A percentile compares a stretch with the other conserved stretches of the same genome.
Conservation (phyloP, 2,329 filamentous ascomycete genomes). For the Fusarium longipes region DNA sequence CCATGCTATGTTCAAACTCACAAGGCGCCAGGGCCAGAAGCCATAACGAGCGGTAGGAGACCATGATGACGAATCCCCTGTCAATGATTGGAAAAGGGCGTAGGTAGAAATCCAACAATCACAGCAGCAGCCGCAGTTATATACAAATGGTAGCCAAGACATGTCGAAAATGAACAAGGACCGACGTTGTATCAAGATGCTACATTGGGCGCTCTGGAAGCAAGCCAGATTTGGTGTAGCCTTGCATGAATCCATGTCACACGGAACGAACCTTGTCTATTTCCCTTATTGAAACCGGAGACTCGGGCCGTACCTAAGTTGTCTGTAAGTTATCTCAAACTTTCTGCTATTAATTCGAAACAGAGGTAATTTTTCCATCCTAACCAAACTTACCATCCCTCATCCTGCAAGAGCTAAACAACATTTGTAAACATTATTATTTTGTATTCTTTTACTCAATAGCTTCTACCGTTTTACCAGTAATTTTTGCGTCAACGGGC, state of each 20-base stretch:
- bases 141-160: not conserved
- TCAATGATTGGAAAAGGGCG: not conserved
- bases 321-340: not conserved
- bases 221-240: not conserved
- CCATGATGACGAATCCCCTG: conserved; percentile 5
- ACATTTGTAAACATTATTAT: fast-evolving
- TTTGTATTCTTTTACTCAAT: fast-evolving
- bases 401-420: not conserved
- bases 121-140: not conserved
- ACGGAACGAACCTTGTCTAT: not conserved
- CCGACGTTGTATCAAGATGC: not conserved
- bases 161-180: not conserved
- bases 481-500: fast-evolving
- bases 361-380: too few relatives aligned
- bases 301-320: not conserved
- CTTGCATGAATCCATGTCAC: not conserved
- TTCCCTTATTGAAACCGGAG: not conserved
- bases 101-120: not conserved
- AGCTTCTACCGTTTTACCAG: not conserved
- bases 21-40: not conserved
- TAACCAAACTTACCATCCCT: not conserved
- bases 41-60: conserved; percentile 1
- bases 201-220: not conserved
- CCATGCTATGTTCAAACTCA: not conserved
- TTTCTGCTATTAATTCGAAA: not conserved